phyloP scores from a whole-genome alignment of 805 yeast genomes.

The Saccharomycopsis babjevae region DNA sequence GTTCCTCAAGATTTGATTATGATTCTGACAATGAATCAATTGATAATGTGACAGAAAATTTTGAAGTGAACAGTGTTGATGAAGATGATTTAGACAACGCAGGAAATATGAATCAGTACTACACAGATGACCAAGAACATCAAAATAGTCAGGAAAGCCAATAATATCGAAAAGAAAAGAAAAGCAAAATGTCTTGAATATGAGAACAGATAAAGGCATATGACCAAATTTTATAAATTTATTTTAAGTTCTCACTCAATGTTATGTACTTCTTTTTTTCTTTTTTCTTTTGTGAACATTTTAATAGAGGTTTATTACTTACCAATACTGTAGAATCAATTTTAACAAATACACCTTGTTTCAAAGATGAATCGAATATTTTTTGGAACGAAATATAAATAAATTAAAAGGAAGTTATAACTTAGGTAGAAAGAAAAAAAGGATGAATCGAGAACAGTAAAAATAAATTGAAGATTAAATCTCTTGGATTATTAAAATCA shows the following conservation, averaged over 20 bases:
- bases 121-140: not conserved
- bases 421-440: not conserved
- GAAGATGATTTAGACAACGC: slow-evolving; percentile 1
- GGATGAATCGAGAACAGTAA: not conserved
- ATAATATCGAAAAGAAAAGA: too few species aligned
- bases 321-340: too few species aligned
- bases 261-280: too few species aligned
- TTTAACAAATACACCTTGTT: too few species aligned
- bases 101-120: not conserved
- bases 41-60: slow-evolving; percentile 6
- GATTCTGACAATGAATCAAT: slow-evolving; percentile 17
- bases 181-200: too few species aligned
- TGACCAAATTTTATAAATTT: too few species aligned
- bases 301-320: too few species aligned
- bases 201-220: too few species aligned
- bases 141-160: not conserved
- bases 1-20: slow-evolving; percentile 14
- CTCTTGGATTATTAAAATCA: not conserved
- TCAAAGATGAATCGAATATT: too few species aligned
- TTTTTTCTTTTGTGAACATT: too few species aligned
- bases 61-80: slow-evolving; percentile 15
- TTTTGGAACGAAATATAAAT: not conserved
- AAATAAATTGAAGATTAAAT: not conserved
- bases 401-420: not conserved
- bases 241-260: too few species aligned